Evolutionary conservation across 768 basidiomycete genomes (phyloP), one percentile per base, ranked within the genome.

Genomic region (Cystobasidium onofrii): DNA sequence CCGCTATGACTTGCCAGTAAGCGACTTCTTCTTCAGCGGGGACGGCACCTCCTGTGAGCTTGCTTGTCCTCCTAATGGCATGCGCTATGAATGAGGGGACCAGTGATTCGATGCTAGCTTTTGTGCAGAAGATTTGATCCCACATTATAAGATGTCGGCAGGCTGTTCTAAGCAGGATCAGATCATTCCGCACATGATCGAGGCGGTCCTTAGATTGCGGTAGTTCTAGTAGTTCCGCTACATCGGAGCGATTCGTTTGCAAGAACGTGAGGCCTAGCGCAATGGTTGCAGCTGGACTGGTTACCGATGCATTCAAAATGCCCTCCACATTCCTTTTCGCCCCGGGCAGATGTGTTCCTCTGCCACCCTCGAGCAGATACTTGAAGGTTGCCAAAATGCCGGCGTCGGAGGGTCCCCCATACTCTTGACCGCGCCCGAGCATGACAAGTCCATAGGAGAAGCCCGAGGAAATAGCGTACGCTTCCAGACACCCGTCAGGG

Each of bases 361-460:
- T 57, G 7, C 62, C 31, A 41, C 74, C 66, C 18, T 57, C 72
- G 60, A 95, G 85, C 39, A 92, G 84, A n/a, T 86, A 80, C 44
- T 86, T 87, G 57, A 97, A 81, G 31, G 88, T 86, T 36, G 85
- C 84, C 20, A 94, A 81, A 61, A 90, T 83, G 13, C 84, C 83
- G 73, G 88, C 81, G 76, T 96, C 94, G 0, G 90, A 90, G 0
- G 90, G 89, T 39, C 89, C 87, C 9, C 85, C 84, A 0, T 87
- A 84, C 25, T 77, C 77, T 1, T 80, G 78, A 0, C 96, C 94
- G 77, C 88, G 88, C 6, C 91, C 94, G 18, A 98, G 86, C 89
- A 97, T 95, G 81, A 95, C 89, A 87, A 96, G 90, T 3, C 96
- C 96, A 79, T 96, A 96, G 0, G 91, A 89, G 34, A 96, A 85